Conservation (phyloP, 2,329 filamentous ascomycete species). For the Albifimbria verrucaria region DNA sequence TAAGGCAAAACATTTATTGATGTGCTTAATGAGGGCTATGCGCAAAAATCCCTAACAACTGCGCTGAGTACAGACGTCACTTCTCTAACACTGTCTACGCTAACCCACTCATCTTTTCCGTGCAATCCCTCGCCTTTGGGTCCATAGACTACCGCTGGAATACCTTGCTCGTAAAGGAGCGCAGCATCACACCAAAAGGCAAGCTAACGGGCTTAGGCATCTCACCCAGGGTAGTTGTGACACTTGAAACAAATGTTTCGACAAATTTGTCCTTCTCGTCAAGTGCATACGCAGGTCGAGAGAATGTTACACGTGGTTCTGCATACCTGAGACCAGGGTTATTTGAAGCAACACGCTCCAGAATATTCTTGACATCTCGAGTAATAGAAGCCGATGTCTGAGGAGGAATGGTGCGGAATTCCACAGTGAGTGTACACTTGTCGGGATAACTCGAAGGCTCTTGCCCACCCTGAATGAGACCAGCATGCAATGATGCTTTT, state of each 20-base stretch:
- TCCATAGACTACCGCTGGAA: constrained; percentile 44
- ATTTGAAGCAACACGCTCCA: constrained; percentile 27
- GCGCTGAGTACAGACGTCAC: constrained; percentile 23
- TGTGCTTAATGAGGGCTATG: too few relatives aligned
- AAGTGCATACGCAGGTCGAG: constrained; percentile 41
- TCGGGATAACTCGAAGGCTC: constrained; percentile 50
- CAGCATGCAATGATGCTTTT: constrained; percentile 41
- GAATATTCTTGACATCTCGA: constrained; percentile 32
- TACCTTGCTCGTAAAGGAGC: constrained; percentile 39
- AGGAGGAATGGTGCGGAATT: constrained; percentile 44
- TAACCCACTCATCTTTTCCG: constrained; percentile 47
- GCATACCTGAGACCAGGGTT: constrained; percentile 37
- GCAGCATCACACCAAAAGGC: constrained; percentile 51
- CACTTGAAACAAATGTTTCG: constrained; percentile 26
- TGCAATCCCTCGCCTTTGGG: constrained; percentile 47
- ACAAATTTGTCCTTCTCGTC: constrained; percentile 36
- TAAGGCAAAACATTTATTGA: too few relatives aligned
- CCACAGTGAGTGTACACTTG: constrained; percentile 43
- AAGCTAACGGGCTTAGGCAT: constrained; percentile 23
- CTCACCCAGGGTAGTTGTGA: constrained; percentile 19
- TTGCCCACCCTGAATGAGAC: constrained; percentile 46
- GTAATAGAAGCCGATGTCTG: constrained; percentile 36
- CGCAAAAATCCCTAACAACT: constrained; percentile 27
- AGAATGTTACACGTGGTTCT: constrained; percentile 35
- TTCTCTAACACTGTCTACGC: constrained; percentile 36